Evolutionary conservation across 768 basidiomycete species (phyloP).

Genomic region (Suillus lakei): DNA sequence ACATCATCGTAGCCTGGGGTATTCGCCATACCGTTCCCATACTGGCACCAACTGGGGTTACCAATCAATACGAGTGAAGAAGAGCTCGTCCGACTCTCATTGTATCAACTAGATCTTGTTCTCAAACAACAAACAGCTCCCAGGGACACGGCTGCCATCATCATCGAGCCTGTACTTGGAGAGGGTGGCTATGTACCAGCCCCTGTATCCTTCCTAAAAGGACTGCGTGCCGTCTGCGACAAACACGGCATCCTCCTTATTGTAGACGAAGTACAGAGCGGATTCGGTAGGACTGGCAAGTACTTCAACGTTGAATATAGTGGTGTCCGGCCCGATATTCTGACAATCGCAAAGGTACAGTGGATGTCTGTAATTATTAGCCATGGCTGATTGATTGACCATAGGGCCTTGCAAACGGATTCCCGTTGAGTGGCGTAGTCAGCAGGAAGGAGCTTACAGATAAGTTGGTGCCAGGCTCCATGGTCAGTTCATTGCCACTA

Average conservation of each 20-base stretch:
- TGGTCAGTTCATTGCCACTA: slow-evolving; percentile 49
- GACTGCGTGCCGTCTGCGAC: slow-evolving; percentile 85
- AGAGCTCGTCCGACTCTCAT: slow-evolving; percentile 62
- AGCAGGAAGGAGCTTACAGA: slow-evolving; percentile 83
- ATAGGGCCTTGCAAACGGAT: slow-evolving; percentile 87
- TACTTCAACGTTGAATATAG: slow-evolving; percentile 85
- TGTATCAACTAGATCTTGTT: slow-evolving; percentile 84
- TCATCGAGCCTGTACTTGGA: slow-evolving; percentile 92
- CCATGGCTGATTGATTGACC: slow-evolving; percentile 12
- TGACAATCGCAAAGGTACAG: slow-evolving; percentile 84
- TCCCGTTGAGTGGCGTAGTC: slow-evolving; percentile 89
- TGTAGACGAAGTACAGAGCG: slow-evolving; percentile 87
- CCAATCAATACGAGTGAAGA: slow-evolving; percentile 57
- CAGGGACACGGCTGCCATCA: slow-evolving; percentile 88
- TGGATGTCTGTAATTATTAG: slow-evolving; percentile 7
- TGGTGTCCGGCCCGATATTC: slow-evolving; percentile 84
- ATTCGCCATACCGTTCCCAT: slow-evolving; percentile 84
- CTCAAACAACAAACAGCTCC: slow-evolving; percentile 82
- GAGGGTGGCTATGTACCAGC: slow-evolving; percentile 97
- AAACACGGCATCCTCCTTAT: slow-evolving; percentile 84
- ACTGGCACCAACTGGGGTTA: slow-evolving; percentile 85
- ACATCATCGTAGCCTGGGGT: slow-evolving; percentile 69
- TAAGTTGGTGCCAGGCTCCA: slow-evolving; percentile 74
- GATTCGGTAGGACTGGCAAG: slow-evolving; percentile 87
- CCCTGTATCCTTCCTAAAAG: slow-evolving; percentile 77